phyloP scores from a whole-genome alignment of 768 basidiomycete genomes.

The Pleurotus eryngii region DNA sequence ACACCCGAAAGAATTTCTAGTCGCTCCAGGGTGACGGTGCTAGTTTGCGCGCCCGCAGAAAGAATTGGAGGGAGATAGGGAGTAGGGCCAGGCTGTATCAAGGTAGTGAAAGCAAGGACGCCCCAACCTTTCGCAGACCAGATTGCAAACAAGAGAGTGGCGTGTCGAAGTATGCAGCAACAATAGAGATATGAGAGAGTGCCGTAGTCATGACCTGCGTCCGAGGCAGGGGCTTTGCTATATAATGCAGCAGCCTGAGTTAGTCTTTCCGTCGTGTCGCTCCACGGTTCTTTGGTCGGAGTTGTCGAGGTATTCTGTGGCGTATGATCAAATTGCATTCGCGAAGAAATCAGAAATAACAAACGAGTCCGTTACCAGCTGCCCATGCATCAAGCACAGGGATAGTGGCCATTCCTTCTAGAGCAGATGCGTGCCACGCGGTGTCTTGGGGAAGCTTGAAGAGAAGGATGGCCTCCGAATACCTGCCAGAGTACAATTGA shows the following conservation, averaged over 20 bases:
- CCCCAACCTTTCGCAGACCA: constrained; percentile 92
- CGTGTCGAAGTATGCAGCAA: constrained; percentile 67
- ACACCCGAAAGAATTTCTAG: constrained; percentile 69
- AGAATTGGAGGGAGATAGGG: constrained; percentile 60
- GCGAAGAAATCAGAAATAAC: constrained; percentile 27
- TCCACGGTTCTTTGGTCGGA: constrained; percentile 66
- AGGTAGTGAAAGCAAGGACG: constrained; percentile 67
- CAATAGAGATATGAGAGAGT: constrained; percentile 66
- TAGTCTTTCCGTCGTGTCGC: constrained; percentile 71
- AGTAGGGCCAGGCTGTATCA: constrained; percentile 63
- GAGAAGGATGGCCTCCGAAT: constrained; percentile 78
- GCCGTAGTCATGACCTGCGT: constrained; percentile 57
- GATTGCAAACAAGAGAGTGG: constrained; percentile 70
- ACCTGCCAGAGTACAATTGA: constrained; percentile 46
- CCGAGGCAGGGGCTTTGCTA: constrained; percentile 49
- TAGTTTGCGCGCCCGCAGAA: constrained; percentile 39
- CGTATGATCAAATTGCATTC: constrained; percentile 9
- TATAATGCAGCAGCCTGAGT: constrained; percentile 64
- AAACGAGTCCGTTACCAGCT: constrained; percentile 64
- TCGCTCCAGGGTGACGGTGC: constrained; percentile 56
- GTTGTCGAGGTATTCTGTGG: constrained; percentile 53
- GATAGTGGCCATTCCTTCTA: constrained; percentile 83
- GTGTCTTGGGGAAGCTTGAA: constrained; percentile 73
- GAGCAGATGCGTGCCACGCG: constrained; percentile 85
- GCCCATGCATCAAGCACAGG: constrained; percentile 85